Base-by-base conservation (phyloP, 331 rosid species). In the Erythrophleum ivorense region DNA sequence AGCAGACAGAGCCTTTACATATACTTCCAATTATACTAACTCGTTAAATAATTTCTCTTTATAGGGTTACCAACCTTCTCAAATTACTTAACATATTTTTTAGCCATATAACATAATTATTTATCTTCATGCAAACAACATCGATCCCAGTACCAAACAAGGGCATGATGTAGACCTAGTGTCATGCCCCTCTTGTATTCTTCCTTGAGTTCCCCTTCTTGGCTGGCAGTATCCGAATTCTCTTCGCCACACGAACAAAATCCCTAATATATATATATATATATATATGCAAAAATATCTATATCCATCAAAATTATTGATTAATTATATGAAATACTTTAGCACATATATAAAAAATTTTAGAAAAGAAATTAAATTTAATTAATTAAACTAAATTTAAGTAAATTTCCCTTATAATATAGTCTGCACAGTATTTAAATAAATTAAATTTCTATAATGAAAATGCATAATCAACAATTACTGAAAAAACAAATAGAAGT, bases 241-340 rank as follows among this genome's bases (percentile, higher is more conserved):
- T 91, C 91, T 87, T 92, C 6, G 97, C 97, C 84, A 94, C 97
- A 40, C 97, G 98, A 71, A 92, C 91, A 62, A 94, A 94, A 85
- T 92, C 97, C 88, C 97, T 92, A 80, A 57, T 81, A 70, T 34
- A 59, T 36, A 38, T 24, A n/a, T n/a, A 24, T 24, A 24, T 24
- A 24, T 24, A 24, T 9, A 43, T 13, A 68, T 68, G 33, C 74
- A 41, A 68, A 41, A 18, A 9, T 53, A 1, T 9, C 0, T 54
- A 3, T 8, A 19, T 7, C 19, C 65, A 82, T 58, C 45, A 69
- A 64, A 52, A 34, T 45, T 18, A 48, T 68, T 29, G n/a, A 24
- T 50, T 18, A n/a, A 24, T 50, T 18, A n/a, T 50, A 43, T 19
- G 29, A 34, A 49, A 48, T 10, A 18, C 19, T 48, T 62, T 48